Evolutionary conservation across 2,329 filamentous ascomycete genomes (phyloP), one percentile per base, ranked within the genome.

Genomic region (Escovopsis sp.): DNA sequence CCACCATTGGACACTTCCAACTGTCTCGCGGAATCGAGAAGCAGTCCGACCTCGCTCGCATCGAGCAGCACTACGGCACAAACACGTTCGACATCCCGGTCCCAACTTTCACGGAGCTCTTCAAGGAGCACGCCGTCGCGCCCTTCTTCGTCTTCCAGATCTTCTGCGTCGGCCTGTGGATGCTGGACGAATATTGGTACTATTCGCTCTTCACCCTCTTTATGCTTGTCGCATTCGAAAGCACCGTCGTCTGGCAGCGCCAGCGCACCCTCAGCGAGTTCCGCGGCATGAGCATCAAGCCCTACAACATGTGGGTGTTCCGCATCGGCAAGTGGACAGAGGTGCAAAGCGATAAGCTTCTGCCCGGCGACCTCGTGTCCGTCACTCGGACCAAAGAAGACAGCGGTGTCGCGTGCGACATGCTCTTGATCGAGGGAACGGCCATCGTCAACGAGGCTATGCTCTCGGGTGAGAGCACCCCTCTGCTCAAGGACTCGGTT

Each of bases 131-230:
- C 61, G 89, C 93, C 20, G 93, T 98, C 16, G 93, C 93, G 16
- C 91, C 91, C 5, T 98, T 98, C 71, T 98, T 98, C 64, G 88
- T 98, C 48, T 98, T 98, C 67, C 91, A 98, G 70, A 72, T 98
- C 47, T 98, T 98, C 69, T 98, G 93, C 54, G 91, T 98, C 44
- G 93, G 91, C 13, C 68, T 98, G 46, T 98, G 91, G 91, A 85
- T 96, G 79, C 68, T 98, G 57, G 91, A 98, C 57, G 93, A 98
- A 65, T 98, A 96, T 66, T 98, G 93, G 91, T 98, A 98, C 70
- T 98, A 98, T 67, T 96, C 91, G 47, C 76, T 98, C 15, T 98
- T 98, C 64, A 98, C 93, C 1, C 79, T 98, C 16, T 88, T 96
- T 67, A 98, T 98, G 93, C 76, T 98, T 43, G 86, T 98, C 51